phyloP scores from a whole-genome alignment of 1,284 basidiomycete genomes.

The Leccinum fuscescens region DNA sequence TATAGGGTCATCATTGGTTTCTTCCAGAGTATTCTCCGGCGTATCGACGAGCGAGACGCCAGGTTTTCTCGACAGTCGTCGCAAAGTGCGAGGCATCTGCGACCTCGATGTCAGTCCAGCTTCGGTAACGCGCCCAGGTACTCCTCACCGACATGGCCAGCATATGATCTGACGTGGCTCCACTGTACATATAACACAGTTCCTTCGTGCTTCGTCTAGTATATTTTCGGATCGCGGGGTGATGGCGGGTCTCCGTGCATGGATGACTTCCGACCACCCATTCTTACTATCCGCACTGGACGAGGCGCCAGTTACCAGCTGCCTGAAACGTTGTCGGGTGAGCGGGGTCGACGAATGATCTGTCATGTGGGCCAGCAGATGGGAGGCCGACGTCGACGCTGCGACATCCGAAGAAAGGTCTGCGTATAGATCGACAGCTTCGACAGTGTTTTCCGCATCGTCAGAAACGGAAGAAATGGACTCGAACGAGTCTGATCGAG shows the following conservation, averaged over 20 bases:
- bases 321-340: conserved; percentile 46
- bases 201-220: conserved; percentile 39
- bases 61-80: conserved; percentile 70
- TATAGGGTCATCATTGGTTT: no score
- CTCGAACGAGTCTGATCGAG: conserved; percentile 25
- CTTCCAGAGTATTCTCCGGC: no score
- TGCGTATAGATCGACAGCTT: conserved; percentile 42
- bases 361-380: conserved; percentile 51
- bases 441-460: conserved; percentile 29
- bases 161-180: conserved; percentile 70
- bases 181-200: conserved; percentile 73
- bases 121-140: background rate
- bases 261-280: conserved; percentile 28
- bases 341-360: conserved; percentile 41
- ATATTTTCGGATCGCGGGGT: conserved; percentile 21
- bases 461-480: conserved; percentile 31
- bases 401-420: conserved; percentile 40
- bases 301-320: conserved; percentile 30
- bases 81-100: conserved; percentile 69
- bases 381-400: conserved; percentile 37
- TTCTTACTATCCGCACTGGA: conserved; percentile 12
- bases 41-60: conserved; percentile 50
- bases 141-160: conserved; percentile 72
- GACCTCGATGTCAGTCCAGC: conserved; percentile 8
- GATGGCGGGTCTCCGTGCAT: conserved; percentile 19